Evolutionary conservation across 805 yeast genomes (phyloP).

Genomic region (Kuraishia floccosa): DNA sequence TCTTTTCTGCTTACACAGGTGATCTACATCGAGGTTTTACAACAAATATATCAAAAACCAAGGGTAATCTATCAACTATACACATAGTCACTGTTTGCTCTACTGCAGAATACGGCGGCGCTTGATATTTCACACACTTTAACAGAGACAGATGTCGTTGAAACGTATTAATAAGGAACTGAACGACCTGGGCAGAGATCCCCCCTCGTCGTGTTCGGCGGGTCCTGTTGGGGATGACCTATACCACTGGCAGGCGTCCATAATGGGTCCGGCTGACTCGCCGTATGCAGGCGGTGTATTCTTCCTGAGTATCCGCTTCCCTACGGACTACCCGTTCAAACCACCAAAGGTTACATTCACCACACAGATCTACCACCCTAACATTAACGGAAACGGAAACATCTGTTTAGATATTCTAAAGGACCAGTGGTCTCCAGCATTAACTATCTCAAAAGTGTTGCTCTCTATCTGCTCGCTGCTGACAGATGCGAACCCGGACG

Average conservation of each 20-base stretch:
- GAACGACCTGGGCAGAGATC: slow-evolving; percentile 94
- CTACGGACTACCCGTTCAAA: slow-evolving; percentile 98
- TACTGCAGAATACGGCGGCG: neutral
- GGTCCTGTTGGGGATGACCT: slow-evolving; percentile 98
- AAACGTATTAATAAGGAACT: slow-evolving; percentile 96
- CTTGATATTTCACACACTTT: neutral
- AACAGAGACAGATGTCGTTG: slow-evolving; percentile 49
- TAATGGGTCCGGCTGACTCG: slow-evolving; percentile 97
- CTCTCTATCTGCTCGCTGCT: slow-evolving; percentile 90
- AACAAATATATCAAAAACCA: neutral
- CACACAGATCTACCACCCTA: slow-evolving; percentile 95
- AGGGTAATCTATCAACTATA: neutral
- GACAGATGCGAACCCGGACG: slow-evolving; percentile 98
- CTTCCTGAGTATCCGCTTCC: slow-evolving; percentile 93
- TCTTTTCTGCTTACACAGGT: too few species aligned
- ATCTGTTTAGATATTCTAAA: slow-evolving; percentile 94
- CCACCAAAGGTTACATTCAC: slow-evolving; percentile 93
- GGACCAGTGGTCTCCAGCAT: slow-evolving; percentile 98
- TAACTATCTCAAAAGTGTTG: slow-evolving; percentile 90
- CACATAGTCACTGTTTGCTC: neutral
- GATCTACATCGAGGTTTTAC: too few species aligned
- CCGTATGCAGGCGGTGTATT: slow-evolving; percentile 80
- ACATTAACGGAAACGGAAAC: slow-evolving; percentile 91
- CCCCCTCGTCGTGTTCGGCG: slow-evolving; percentile 97
- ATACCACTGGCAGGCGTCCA: slow-evolving; percentile 99